These are phyloP conservation scores for Ustilago bromivora DNA, from an alignment of 1,284 basidiomycete species.

Conservation along the genomic window DNA sequence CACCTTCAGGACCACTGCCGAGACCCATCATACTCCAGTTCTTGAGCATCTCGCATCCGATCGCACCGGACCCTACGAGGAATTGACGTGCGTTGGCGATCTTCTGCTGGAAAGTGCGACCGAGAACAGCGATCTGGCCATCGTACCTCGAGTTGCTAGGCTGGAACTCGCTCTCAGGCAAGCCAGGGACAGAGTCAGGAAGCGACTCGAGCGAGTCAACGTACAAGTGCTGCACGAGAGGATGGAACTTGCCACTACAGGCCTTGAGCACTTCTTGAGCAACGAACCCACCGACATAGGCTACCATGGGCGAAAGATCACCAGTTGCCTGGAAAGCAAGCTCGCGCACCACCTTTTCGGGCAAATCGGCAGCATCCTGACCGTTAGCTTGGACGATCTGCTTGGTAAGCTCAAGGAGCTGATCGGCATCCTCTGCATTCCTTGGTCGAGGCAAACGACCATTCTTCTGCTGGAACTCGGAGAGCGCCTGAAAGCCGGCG, in stretches of 20 bases:
- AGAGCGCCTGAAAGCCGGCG: slow-evolving; percentile 93
- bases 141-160: slow-evolving; percentile 89
- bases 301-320: slow-evolving; percentile 90
- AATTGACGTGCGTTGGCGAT: slow-evolving; percentile 92
- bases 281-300: slow-evolving; percentile 96
- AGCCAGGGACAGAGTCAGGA: slow-evolving; percentile 68
- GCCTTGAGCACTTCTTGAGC: slow-evolving; percentile 99
- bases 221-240: slow-evolving; percentile 94
- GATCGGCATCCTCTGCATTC: slow-evolving; percentile 83
- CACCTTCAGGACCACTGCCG: slow-evolving; percentile 82
- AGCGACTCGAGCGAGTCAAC: slow-evolving; percentile 95
- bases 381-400: slow-evolving; percentile 75
- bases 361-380: slow-evolving; percentile 78
- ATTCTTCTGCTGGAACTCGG: slow-evolving; percentile 79
- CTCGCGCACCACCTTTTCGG: slow-evolving; percentile 82
- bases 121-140: slow-evolving; percentile 95
- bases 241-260: slow-evolving; percentile 97
- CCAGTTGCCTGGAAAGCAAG: slow-evolving; percentile 92
- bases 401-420: slow-evolving; percentile 81
- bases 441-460: slow-evolving; percentile 84
- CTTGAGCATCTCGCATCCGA: slow-evolving; percentile 99
- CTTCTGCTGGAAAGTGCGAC: slow-evolving; percentile 91
- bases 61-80: slow-evolving; percentile 96
- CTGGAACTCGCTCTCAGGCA: slow-evolving; percentile 85
- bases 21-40: slow-evolving; percentile 99